Conservation (phyloP, 257 asterid species). For the Rehmannia glutinosa region DNA sequence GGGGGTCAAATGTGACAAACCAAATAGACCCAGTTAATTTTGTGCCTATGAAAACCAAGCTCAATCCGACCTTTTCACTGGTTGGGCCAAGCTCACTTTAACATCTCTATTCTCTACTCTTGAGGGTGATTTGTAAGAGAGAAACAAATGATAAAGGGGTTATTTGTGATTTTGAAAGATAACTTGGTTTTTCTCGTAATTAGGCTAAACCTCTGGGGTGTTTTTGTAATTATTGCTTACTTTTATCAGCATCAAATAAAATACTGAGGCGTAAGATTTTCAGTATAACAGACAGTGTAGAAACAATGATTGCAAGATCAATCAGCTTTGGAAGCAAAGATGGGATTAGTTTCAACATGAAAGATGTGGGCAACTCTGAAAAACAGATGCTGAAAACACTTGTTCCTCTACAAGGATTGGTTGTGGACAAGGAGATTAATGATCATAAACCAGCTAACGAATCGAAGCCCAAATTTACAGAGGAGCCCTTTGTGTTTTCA, state of each 20-base stretch:
- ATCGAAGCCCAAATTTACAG: slow-evolving; percentile 21
- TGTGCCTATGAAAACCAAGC: no score
- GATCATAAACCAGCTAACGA: not conserved
- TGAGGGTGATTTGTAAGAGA: no score
- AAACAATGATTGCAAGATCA: slow-evolving; percentile 38
- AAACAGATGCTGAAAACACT: slow-evolving; percentile 21
- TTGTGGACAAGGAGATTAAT: slow-evolving; percentile 16
- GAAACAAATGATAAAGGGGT: no score
- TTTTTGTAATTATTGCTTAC: slow-evolving; percentile 16
- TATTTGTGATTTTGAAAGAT: no score
- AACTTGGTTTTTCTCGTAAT: no score
- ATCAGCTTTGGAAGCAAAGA: slow-evolving; percentile 44
- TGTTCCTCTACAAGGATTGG: slow-evolving; percentile 23
- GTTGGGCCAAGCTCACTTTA: no score
- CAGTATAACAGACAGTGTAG: slow-evolving; percentile 28
- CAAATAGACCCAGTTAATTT: no score
- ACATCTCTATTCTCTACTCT: no score
- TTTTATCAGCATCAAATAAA: slow-evolving; percentile 39
- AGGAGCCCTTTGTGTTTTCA: not conserved
- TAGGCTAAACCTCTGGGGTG: no score
- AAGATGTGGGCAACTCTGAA: slow-evolving; percentile 8
- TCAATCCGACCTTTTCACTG: no score
- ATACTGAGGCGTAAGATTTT: slow-evolving; percentile 21
- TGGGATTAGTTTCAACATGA: slow-evolving; percentile 26
- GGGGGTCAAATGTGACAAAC: no score